Evolutionary conservation across 768 basidiomycete genomes (phyloP).

Genomic region (Kwoniella mangroviensis): DNA sequence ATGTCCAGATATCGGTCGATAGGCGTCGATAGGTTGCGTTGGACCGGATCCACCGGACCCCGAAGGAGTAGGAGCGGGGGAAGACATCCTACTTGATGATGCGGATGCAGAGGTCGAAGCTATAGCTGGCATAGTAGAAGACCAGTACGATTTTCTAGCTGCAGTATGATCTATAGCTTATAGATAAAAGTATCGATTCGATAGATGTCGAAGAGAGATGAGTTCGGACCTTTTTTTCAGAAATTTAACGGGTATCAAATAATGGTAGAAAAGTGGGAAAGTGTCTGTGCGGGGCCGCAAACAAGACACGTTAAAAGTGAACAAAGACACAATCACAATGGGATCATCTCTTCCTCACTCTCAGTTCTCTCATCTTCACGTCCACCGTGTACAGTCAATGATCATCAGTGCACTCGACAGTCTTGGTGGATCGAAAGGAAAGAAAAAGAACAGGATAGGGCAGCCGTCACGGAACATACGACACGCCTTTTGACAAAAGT

Average conservation of each 20-base stretch:
- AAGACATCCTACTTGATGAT: slow-evolving; percentile 19
- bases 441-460: no score
- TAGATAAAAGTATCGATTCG: neutral
- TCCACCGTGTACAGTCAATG: no score
- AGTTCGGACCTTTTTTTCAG: neutral
- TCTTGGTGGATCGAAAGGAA: no score
- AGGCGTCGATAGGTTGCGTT: slow-evolving; percentile 19
- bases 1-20: slow-evolving; percentile 23
- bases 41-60: neutral
- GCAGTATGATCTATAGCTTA: no score
- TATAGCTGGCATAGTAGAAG: neutral
- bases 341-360: neutral
- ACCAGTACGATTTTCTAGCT: neutral
- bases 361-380: no score
- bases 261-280: neutral
- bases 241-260: neutral
- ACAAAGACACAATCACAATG: neutral
- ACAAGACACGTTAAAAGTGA: neutral
- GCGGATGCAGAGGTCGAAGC: neutral
- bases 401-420: no score
- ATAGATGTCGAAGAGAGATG: neutral
- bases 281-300: slow-evolving; percentile 14
- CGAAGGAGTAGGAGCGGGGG: slow-evolving; percentile 7
- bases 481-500: neutral
- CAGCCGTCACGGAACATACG: no score